Percentiles rank a stretch among this genome's conserved stretches.
These are phyloP conservation scores for Haematococcus lacustris DNA, from an alignment of 139 green algal species.

Conservation along the genomic window DNA sequence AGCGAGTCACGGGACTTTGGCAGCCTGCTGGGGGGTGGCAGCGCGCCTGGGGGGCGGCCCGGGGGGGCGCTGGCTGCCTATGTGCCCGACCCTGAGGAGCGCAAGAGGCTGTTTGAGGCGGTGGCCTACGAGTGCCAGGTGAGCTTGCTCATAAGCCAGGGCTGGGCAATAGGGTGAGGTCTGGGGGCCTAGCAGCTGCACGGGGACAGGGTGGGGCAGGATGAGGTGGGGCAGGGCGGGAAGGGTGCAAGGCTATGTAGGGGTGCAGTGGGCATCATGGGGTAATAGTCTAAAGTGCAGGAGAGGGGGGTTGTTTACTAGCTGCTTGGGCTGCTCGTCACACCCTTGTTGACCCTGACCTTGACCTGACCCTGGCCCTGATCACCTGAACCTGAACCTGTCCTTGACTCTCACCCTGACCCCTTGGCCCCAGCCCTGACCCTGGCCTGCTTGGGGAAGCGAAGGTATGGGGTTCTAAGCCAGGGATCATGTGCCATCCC, in stretches of 20 bases:
- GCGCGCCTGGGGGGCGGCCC: conserved; percentile 22
- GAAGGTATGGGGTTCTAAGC: neutral
- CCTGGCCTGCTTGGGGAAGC: neutral
- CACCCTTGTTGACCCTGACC: too few relatives aligned
- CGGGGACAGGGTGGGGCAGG: neutral
- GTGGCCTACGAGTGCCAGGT: conserved; percentile 71
- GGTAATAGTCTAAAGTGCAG: neutral
- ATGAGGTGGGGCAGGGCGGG: neutral
- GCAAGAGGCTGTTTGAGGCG: conserved; percentile 51
- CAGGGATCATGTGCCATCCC: neutral
- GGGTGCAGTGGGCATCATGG: neutral
- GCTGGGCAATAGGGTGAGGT: neutral
- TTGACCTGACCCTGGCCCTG: too few relatives aligned
- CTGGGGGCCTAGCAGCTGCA: neutral
- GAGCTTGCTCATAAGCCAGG: neutral
- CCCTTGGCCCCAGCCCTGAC: too few relatives aligned
- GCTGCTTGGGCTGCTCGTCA: too few relatives aligned
- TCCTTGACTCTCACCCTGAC: too few relatives aligned
- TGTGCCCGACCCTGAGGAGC: conserved; percentile 36
- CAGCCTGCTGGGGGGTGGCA: conserved; percentile 34
- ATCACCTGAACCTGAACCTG: neutral
- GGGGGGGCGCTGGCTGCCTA: conserved; percentile 34
- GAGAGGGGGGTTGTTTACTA: too few relatives aligned
- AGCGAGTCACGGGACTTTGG: conserved; percentile 30
- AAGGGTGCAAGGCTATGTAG: neutral